Percentiles rank a stretch among this genome's conserved stretches.
These are phyloP conservation scores for Climacium dendroides DNA, from an alignment of 225 moss, liverwort and hornwort genomes.

Conservation along the genomic window DNA sequence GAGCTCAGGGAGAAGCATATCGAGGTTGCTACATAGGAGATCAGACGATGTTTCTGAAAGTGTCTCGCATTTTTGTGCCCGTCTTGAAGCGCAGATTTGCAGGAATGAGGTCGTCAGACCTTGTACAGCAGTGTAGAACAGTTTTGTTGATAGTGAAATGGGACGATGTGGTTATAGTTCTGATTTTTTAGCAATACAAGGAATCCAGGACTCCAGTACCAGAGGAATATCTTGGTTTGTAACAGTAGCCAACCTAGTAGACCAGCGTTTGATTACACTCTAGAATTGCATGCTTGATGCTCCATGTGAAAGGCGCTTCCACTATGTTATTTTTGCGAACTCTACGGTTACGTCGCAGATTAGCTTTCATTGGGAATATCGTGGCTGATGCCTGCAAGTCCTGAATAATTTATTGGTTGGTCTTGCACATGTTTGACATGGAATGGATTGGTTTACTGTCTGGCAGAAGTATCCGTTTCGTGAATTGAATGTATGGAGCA, in stretches of 20 bases:
- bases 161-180: slow-evolving; percentile 16
- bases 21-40: neutral
- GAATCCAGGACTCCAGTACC: neutral
- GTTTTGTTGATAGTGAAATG: slow-evolving; percentile 50
- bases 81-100: slow-evolving; percentile 4
- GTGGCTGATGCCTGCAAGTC: no score
- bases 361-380: neutral
- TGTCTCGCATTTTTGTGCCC: slow-evolving; percentile 9
- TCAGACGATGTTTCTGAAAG: slow-evolving; percentile 8
- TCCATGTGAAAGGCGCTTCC: neutral
- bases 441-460: no score
- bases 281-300: neutral
- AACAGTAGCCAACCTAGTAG: neutral
- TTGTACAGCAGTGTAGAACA: slow-evolving; percentile 58
- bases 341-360: neutral
- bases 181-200: slow-evolving; percentile 9
- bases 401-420: no score
- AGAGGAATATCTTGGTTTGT: neutral
- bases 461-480: no score
- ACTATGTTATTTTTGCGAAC: neutral
- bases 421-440: no score
- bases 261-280: neutral
- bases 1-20: slow-evolving; percentile 1
- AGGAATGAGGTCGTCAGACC: slow-evolving; percentile 24
- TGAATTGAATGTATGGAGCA: no score